Percentiles rank a stretch among this genome's conserved stretches.
phyloP scores from a whole-genome alignment of 352 stramenopile species.

The Phytophthora brassicae region DNA sequence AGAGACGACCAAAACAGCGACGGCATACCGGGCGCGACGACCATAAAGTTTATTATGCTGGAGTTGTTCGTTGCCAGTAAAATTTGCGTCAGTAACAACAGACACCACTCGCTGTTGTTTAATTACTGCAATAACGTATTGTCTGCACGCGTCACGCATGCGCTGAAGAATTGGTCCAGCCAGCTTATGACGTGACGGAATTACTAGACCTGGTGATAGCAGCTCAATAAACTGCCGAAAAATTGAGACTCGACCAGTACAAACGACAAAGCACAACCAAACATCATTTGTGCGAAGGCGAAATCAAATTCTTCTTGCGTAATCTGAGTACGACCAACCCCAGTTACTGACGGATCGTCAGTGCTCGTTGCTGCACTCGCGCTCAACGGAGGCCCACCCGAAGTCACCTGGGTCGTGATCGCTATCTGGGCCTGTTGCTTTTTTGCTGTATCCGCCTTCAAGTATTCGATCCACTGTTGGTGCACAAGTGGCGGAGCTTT shows the following conservation, averaged over 20 bases:
- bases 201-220: not conserved
- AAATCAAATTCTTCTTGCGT: constrained; percentile 5
- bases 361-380: not conserved
- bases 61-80: constrained; percentile 2
- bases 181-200: not conserved
- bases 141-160: not conserved
- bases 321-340: not conserved
- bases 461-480: not conserved
- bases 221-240: constrained; percentile 2
- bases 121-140: not conserved
- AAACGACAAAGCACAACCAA: not conserved
- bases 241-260: constrained; percentile 1
- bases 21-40: not conserved
- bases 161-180: not conserved
- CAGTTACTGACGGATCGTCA: not conserved
- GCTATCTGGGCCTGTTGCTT: too few relatives aligned
- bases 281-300: constrained; percentile 3
- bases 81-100: not conserved
- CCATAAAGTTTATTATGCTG: constrained; percentile 7
- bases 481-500: not conserved
- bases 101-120: not conserved
- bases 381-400: too few relatives aligned
- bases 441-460: not conserved
- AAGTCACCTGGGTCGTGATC: too few relatives aligned
- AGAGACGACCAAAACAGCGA: constrained; percentile 7